Percentiles rank a stretch among this genome's conserved stretches.
phyloP scores from a whole-genome alignment of 768 basidiomycete species.

The Mycena kentingensis region DNA sequence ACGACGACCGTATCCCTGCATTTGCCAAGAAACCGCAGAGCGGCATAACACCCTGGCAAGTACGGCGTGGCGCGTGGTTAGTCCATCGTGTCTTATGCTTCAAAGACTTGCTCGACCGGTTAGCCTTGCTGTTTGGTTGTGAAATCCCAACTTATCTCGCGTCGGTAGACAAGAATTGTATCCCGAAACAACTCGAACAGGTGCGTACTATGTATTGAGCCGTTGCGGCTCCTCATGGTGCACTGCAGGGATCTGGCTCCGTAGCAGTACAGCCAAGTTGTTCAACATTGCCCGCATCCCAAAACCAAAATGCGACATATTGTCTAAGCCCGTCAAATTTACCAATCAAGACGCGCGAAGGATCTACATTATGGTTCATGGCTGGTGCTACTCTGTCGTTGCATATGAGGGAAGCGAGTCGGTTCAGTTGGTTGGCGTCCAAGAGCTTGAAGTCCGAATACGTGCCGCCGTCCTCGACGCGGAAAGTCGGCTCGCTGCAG shows the following conservation, averaged over 20 bases:
- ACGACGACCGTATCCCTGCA: slow-evolving; percentile 67
- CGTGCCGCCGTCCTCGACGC: slow-evolving; percentile 60
- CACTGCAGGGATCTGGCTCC: slow-evolving; percentile 61
- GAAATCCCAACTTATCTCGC: not conserved
- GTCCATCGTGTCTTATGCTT: slow-evolving; percentile 71
- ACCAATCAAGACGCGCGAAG: slow-evolving; percentile 53
- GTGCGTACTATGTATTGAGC: slow-evolving; percentile 33
- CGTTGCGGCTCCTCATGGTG: not conserved
- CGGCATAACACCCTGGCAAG: slow-evolving; percentile 77
- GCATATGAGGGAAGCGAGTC: slow-evolving; percentile 49
- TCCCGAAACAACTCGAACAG: slow-evolving; percentile 72
- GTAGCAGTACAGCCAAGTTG: slow-evolving; percentile 55
- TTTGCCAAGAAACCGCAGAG: slow-evolving; percentile 40
- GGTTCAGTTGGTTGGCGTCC: slow-evolving; percentile 36
- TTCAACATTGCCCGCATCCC: slow-evolving; percentile 85
- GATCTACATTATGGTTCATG: slow-evolving; percentile 69
- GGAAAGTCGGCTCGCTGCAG: slow-evolving; percentile 44
- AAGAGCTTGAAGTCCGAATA: slow-evolving; percentile 47
- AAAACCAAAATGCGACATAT: slow-evolving; percentile 59
- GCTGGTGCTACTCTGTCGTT: slow-evolving; percentile 78
- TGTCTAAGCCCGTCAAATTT: slow-evolving; percentile 51
- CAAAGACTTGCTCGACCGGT: slow-evolving; percentile 68
- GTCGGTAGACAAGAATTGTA: slow-evolving; percentile 62
- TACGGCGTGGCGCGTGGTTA: slow-evolving; percentile 83
- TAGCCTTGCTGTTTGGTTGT: slow-evolving; percentile 27